phyloP scores from a whole-genome alignment of 1,284 basidiomycete genomes.

The Tilletia caries region DNA sequence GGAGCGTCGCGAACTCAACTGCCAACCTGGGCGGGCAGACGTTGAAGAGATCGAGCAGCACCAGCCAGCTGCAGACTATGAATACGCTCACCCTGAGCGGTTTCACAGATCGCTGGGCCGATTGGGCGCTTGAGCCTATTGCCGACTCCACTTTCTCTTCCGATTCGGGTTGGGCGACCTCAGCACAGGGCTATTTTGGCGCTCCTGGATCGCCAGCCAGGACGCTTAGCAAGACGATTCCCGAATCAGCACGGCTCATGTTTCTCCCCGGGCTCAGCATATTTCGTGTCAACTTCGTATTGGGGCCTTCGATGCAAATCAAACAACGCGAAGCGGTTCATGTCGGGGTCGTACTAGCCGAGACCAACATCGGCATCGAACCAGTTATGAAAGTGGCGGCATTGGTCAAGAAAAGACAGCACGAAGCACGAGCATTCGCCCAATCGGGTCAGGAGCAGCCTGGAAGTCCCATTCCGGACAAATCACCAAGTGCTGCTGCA shows the following conservation, averaged over 20 bases:
- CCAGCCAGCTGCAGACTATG: constrained; percentile 24
- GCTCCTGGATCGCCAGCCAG: not conserved
- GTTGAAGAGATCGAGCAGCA: constrained; percentile 26
- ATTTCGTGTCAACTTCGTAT: constrained; percentile 28
- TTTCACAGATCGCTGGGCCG: constrained; percentile 41
- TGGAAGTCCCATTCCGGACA: no score
- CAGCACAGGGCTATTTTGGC: not conserved
- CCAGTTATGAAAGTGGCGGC: constrained; percentile 26
- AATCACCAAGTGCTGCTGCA: not conserved
- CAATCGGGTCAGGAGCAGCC: no score
- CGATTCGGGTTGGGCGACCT: constrained; percentile 36
- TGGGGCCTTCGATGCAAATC: constrained; percentile 29
- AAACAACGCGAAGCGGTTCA: constrained; percentile 29
- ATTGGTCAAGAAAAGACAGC: constrained; percentile 28
- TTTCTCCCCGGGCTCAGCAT: constrained; percentile 27
- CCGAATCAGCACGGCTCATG: constrained; percentile 27
- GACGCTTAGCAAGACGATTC: constrained; percentile 4
- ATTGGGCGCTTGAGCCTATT: constrained; percentile 41
- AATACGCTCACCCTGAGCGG: constrained; percentile 24
- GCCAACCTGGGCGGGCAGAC: constrained; percentile 12
- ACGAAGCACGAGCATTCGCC: not conserved
- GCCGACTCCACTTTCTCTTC: constrained; percentile 31
- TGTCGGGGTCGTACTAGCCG: constrained; percentile 26
- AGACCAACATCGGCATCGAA: constrained; percentile 30
- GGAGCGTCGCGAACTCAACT: not conserved